These are phyloP conservation scores for Nicotiana noctiflora DNA, from an alignment of 257 asterid species.

Conservation along the genomic window DNA sequence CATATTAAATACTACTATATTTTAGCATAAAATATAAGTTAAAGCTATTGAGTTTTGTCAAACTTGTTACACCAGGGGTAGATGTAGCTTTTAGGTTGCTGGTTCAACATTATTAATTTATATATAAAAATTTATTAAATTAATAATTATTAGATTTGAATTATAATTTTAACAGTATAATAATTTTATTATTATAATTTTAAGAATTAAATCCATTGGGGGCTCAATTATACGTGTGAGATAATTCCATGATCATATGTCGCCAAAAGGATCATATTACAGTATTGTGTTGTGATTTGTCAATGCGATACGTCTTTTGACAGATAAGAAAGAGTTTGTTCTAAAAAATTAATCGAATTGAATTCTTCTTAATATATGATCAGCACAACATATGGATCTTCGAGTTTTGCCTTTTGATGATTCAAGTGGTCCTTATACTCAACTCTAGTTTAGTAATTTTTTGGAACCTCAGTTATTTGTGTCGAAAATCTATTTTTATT, in stretches of 20 bases:
- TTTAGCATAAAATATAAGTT: too few species aligned
- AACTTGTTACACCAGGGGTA: too few species aligned
- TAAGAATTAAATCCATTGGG: too few species aligned
- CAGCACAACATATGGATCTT: slow-evolving; percentile 5
- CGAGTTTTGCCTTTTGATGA: neutral
- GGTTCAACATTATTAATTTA: too few species aligned
- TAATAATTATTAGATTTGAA: too few species aligned
- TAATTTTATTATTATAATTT: too few species aligned
- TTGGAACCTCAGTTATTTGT: neutral
- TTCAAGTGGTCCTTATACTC: neutral
- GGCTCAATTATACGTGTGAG: too few species aligned
- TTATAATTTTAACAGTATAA: too few species aligned
- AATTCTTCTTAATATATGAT: neutral
- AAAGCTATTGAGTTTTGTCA: too few species aligned
- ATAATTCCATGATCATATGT: neutral
- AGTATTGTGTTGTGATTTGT: neutral
- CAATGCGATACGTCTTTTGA: neutral
- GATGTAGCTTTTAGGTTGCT: too few species aligned
- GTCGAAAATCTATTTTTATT: neutral
- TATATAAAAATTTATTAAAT: too few species aligned
- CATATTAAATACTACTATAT: too few species aligned
- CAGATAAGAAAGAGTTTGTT: neutral
- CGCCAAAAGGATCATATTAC: neutral
- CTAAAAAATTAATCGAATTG: neutral
- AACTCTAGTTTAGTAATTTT: neutral